Evolutionary conservation across 805 yeast species (phyloP).

Genomic region (Millerozyma acaciae): DNA sequence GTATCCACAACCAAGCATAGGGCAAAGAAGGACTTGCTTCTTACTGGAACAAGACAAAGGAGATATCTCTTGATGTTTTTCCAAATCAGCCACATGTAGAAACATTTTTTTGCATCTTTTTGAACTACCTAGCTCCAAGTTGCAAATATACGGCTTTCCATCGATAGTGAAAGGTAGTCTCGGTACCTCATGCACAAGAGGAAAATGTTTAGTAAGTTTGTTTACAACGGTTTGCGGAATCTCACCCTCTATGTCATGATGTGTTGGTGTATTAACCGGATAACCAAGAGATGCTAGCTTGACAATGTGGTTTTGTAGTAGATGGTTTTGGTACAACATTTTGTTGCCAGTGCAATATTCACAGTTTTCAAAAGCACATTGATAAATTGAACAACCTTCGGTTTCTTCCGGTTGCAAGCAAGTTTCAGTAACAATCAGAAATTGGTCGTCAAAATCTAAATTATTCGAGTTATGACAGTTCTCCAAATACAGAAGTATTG

Average conservation of each 20-base stretch:
- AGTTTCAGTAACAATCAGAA: constrained; percentile 17
- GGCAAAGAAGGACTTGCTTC: constrained; percentile 33
- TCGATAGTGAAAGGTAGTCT: constrained; percentile 18
- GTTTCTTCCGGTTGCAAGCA: background rate
- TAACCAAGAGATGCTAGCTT: constrained; percentile 21
- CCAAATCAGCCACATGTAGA: constrained; percentile 13
- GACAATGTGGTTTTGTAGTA: constrained; percentile 17
- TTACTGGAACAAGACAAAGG: constrained; percentile 23
- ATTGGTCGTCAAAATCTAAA: constrained; percentile 21
- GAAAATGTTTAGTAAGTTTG: constrained; percentile 15
- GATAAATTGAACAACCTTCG: constrained; percentile 8
- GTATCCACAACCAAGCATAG: constrained; percentile 38
- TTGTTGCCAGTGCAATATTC: constrained; percentile 27
- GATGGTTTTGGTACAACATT: constrained; percentile 20
- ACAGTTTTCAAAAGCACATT: constrained; percentile 24
- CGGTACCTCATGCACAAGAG: constrained; percentile 20
- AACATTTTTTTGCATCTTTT: constrained; percentile 15
- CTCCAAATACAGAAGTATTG: no score
- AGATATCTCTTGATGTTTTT: constrained; percentile 14
- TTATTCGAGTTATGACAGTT: background rate
- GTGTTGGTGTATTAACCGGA: constrained; percentile 13
- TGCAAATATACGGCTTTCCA: constrained; percentile 16
- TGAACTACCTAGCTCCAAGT: constrained; percentile 5
- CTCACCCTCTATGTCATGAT: background rate
- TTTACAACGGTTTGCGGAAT: constrained; percentile 2